Evolutionary conservation across 495 filamentous ascomycete genomes (phyloP).

Genomic region (Lophiostoma macrostomum): DNA sequence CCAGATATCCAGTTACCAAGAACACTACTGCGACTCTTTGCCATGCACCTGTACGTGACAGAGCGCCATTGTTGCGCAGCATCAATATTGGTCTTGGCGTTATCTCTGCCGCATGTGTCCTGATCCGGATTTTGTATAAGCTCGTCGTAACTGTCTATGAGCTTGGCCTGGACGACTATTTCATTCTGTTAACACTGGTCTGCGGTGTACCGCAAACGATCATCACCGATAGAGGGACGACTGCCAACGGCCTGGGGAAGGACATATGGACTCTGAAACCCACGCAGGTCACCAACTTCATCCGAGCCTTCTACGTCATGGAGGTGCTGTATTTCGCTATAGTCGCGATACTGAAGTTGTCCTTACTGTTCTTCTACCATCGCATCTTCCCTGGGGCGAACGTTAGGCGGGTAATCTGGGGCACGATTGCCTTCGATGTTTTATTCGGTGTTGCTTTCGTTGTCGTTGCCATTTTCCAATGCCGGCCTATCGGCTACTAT

Average conservation of each 20-base stretch:
- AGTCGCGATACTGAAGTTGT: slow-evolving; percentile 44
- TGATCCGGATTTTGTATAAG: slow-evolving; percentile 15
- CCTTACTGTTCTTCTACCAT: slow-evolving; percentile 50
- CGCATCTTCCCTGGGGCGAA: slow-evolving; percentile 46
- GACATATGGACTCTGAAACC: slow-evolving; percentile 26
- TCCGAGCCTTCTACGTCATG: slow-evolving; percentile 23
- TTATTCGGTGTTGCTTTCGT: slow-evolving; percentile 42
- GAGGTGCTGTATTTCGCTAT: slow-evolving; percentile 40
- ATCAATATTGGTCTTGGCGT: slow-evolving; percentile 9
- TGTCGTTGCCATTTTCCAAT: slow-evolving; percentile 46
- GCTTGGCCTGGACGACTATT: slow-evolving; percentile 23
- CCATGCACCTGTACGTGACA: slow-evolving; percentile 18
- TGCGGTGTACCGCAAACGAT: slow-evolving; percentile 15
- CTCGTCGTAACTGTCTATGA: not conserved
- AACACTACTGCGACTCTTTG: slow-evolving; percentile 23
- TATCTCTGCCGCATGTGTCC: slow-evolving; percentile 2
- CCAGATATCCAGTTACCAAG: slow-evolving; percentile 13
- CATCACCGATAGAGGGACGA: slow-evolving; percentile 10
- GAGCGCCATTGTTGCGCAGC: not conserved
- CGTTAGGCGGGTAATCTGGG: slow-evolving; percentile 35
- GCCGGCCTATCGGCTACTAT: slow-evolving; percentile 40
- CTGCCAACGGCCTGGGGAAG: slow-evolving; percentile 16
- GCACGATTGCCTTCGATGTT: slow-evolving; percentile 39
- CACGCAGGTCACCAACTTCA: slow-evolving; percentile 9
- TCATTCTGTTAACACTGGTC: slow-evolving; percentile 15